Evolutionary conservation across 352 stramenopile genomes (phyloP).

Genomic region (Phytophthora hybrid): DNA sequence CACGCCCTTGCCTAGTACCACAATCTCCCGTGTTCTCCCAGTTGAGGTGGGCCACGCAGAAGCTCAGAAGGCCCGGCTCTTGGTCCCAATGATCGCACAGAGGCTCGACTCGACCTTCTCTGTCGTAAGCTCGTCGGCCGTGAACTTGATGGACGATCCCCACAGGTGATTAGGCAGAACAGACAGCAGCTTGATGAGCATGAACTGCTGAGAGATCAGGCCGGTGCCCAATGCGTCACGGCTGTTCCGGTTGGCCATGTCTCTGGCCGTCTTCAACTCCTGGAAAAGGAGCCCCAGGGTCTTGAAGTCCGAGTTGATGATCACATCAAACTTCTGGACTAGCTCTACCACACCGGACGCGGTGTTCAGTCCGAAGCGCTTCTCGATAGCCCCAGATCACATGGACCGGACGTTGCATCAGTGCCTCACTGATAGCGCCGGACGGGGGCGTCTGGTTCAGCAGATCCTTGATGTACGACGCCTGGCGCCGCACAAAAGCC

Average conservation of each 20-base stretch:
- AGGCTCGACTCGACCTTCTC: not conserved
- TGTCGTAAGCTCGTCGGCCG: not conserved
- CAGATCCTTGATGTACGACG: slow-evolving; percentile 17
- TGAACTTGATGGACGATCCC: not conserved
- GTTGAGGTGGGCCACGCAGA: too few relatives aligned
- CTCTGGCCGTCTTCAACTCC: not conserved
- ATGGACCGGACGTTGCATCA: slow-evolving; percentile 3
- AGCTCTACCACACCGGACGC: slow-evolving; percentile 2
- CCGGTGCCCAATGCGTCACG: not conserved
- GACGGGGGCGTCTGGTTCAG: not conserved
- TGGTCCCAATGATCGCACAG: slow-evolving; percentile 11
- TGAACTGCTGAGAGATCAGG: not conserved
- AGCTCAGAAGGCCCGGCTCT: slow-evolving; percentile 9
- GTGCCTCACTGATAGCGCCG: not conserved
- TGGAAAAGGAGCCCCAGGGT: not conserved
- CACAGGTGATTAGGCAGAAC: not conserved
- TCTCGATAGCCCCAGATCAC: slow-evolving; percentile 13
- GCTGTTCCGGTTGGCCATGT: not conserved
- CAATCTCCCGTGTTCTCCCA: too few relatives aligned
- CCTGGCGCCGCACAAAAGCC: slow-evolving; percentile 3
- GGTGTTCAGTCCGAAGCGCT: slow-evolving; percentile 7
- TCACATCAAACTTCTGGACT: not conserved
- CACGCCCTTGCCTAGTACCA: not conserved
- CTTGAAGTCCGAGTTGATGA: not conserved
- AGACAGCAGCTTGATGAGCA: not conserved